Evolutionary conservation across 108 stramenopile genomes (phyloP), one percentile per base, ranked within the genome.

Genomic region (Skeletonema menzelii): DNA sequence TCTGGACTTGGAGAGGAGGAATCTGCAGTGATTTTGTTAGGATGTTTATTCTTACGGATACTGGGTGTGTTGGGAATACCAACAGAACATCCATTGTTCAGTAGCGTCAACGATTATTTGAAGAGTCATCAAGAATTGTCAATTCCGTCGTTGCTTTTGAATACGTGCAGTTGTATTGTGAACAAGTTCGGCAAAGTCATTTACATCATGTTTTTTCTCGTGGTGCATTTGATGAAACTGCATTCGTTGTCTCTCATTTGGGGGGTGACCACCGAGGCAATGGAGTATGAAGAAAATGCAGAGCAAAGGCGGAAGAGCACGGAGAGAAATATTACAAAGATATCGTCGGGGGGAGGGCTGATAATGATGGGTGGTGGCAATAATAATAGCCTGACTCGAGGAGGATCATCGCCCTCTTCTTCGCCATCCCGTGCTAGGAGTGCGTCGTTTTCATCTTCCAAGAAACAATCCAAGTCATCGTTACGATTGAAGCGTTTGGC

Each of bases 231-330:
- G 69, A 91, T 96, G 91, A 96, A 93, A 69, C 66, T 93, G 40
- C 95, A 96, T 71, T 90, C 92, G 4, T 67, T 91, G 12, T 85
- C 83, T 14, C 66, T 96, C 15, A 89, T 93, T 17, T 96, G 95
- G 95, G 95, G 92, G 5, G 95, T 96, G 26, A 92, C 92, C 14
- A 86, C 83, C 8, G 92, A 96, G 82, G 95, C 92, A 15, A 93
- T 96, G 95, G 95, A 93, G 71, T 96, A 92, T 53, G 92, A 96
- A 83, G 91, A 96, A 63, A 80, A 77, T 12, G 89, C 89, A 44
- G 88, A 77, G 85, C 84, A 71, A 62, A 65, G 72, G 27, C 34
- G 67, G 5, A 27, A 59, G 58, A 70, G 58, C 27, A 69, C 63
- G 72, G 65, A 63, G 76, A 62, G 62, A 70, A 70, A 38, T 56